A percentile compares a stretch with the other conserved stretches of the same genome.
These are phyloP conservation scores for Aspergillus cavernicola DNA, from an alignment of 495 filamentous ascomycete species.

Conservation along the genomic window DNA sequence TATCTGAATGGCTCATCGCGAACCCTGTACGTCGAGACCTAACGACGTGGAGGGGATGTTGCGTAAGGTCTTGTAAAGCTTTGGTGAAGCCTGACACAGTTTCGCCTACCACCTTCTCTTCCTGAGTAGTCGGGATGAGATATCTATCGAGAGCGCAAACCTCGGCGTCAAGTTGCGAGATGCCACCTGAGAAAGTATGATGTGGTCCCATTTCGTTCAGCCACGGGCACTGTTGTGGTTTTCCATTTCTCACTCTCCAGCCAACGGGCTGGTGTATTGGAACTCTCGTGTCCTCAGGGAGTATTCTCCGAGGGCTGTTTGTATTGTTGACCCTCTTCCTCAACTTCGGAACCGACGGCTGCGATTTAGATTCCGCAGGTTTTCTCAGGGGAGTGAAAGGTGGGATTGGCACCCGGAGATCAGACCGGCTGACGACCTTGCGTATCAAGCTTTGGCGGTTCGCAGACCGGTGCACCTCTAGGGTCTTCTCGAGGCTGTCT, in stretches of 20 bases:
- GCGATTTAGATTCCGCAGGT: background rate
- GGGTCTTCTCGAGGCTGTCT: conserved; percentile 41
- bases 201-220: conserved; percentile 15
- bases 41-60: conserved; percentile 36
- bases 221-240: conserved; percentile 32
- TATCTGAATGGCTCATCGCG: conserved; percentile 45
- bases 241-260: conserved; percentile 14
- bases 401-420: background rate
- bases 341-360: background rate
- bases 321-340: background rate
- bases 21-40: conserved; percentile 56
- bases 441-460: conserved; percentile 47
- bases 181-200: conserved; percentile 12
- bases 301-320: background rate
- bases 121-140: conserved; percentile 32
- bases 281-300: no score
- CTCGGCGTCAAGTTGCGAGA: conserved; percentile 38
- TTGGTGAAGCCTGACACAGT: conserved; percentile 26
- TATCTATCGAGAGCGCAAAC: conserved; percentile 45
- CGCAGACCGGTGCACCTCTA: conserved; percentile 48
- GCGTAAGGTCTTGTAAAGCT: conserved; percentile 18
- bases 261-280: conserved; percentile 2
- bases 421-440: conserved; percentile 19
- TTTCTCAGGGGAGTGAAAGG: conserved; percentile 8
- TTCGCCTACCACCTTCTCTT: conserved; percentile 26